Percentiles rank a stretch among this genome's conserved stretches.
phyloP scores from a whole-genome alignment of 2,329 filamentous ascomycete genomes.

The Pseudocercospora crystallina region DNA sequence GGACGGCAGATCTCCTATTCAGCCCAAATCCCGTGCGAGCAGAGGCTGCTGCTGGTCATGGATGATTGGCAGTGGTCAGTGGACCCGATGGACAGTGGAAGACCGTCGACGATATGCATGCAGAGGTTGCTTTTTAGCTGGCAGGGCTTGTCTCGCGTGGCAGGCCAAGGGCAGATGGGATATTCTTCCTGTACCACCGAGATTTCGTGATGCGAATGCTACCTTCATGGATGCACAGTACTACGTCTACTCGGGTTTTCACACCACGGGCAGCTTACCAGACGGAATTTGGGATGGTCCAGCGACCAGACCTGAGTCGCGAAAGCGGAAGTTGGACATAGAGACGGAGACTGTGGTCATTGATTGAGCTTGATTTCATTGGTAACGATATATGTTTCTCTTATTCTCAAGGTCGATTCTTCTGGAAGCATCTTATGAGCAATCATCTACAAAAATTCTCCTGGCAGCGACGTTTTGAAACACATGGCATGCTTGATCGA shows the following conservation, averaged over 20 bases:
- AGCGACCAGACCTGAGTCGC: too few species aligned
- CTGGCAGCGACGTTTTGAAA: too few species aligned
- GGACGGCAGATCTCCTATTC: neutral
- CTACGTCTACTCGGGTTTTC: neutral
- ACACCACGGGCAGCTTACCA: too few species aligned
- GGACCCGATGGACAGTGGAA: slow-evolving; percentile 13
- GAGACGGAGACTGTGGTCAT: too few species aligned
- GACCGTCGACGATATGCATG: slow-evolving; percentile 12
- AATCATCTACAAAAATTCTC: too few species aligned
- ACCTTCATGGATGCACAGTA: neutral
- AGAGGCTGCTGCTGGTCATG: slow-evolving; percentile 5
- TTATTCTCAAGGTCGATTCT: too few species aligned
- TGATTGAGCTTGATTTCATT: too few species aligned
- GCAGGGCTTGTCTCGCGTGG: slow-evolving; percentile 17
- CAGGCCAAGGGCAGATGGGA: slow-evolving; percentile 12
- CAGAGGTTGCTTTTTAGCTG: slow-evolving; percentile 15
- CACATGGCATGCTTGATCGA: too few species aligned
- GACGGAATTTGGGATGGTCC: too few species aligned
- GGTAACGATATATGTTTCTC: too few species aligned
- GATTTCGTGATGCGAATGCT: neutral
- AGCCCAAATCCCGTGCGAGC: neutral
- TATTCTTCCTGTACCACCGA: slow-evolving; percentile 15
- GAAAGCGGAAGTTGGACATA: too few species aligned
- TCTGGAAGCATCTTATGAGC: too few species aligned
- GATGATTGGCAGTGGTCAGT: neutral